Evolutionary conservation across 495 filamentous ascomycete species (phyloP), one percentile per base, ranked within the genome.

Genomic region (Hypoxylon perforatum): DNA sequence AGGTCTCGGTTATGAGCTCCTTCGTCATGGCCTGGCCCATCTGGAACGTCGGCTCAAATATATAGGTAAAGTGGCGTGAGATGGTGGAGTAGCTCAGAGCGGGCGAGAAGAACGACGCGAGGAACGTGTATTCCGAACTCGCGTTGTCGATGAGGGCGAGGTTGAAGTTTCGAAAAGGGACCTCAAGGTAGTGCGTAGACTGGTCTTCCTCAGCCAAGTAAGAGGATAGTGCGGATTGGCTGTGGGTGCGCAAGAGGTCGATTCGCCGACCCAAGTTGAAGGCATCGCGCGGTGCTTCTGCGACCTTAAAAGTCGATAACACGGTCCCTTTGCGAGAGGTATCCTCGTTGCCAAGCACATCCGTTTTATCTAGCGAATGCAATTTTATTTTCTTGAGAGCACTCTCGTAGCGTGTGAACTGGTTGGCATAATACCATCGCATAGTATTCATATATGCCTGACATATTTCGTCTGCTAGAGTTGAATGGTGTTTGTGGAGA

Each of bases 401-500:
- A 59, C 88, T 87, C 51, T 90, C 85, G 74, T 98, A 99, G 15
- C 94, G 91, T 3, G 87, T 89, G 74, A 99, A 99, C 75, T 97
- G 89, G 60, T 90, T 94, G 38, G 88, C 79, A 71, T 98, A 98
- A 70, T 99, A 99, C 95, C 95, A 99, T 44, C 93, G 87, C 94
- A 99, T 97, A 7, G 95, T 99, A 78, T 97, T 97, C 77, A 96
- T 89, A 67, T 99, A 99, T 6, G 95, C 95, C 78, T 94, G 92
- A 17, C 87, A 87, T 65, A 98, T 96, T 72, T 97, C 91, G 35
- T 92, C 89, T 1, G 92, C 91, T 5, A 99, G 85, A 22, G 85
- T 80, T 0, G 88, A 80, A 67, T 98, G 93, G 57, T 92, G 90
- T 61, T 85, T 86, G 38, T 88, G 86, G 33, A 98, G 84, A 72